Base-by-base conservation (phyloP, 495 filamentous ascomycete species). In the Hypomontagnella monticulosa region DNA sequence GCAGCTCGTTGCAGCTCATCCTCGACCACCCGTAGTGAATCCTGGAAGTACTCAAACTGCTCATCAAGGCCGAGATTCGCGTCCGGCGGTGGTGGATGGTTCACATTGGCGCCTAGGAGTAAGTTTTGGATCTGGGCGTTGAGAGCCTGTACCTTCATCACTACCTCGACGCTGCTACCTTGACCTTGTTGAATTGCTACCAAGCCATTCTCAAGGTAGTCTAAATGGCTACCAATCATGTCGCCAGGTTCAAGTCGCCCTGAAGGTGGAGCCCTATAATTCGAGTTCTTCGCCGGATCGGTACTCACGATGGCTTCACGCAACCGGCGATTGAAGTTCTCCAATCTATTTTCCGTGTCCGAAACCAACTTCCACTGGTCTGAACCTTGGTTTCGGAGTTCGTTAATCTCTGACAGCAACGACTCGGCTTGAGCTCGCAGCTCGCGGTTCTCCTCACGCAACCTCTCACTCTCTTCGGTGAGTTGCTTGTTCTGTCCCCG, bases 321-420 rank as follows among this genome's bases (percentile, higher is more conserved):
- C 16, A 97, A 74, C 50, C 84, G 87, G 48, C 78, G 79, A 68
- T 92, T 96, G 38, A 96, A 74, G n/a, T 81, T 81, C 72, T 91
- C 90, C 47, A 97, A 71, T 63, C 85, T 88, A 54, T 78, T 80
- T 66, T 92, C 89, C 12, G 88, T 88, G 11, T 86, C 85, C 14
- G 89, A 78, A 59, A 87, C 81, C 9, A 75, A 60, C 42, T 67
- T 71, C 61, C 72, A 70, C 23, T 75, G 76, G 23, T 73, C 71
- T 18, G 67, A 59, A 41, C 54, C 72, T 50, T 76, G 73, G 12
- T 40, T 65, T 43, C 61, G 59, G 38, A 75, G 70, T 18, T 69
- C 57, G n/a, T 73, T 71, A 4, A 79, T 62, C 57, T 76, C 64
- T 5, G 67, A 52, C 23, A 54, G 57, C 44, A 67, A 71, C 66